A percentile compares a stretch with the other conserved stretches of the same genome.
phyloP scores from a whole-genome alignment of 2,329 filamentous ascomycete genomes.

The Xylaria sp. region DNA sequence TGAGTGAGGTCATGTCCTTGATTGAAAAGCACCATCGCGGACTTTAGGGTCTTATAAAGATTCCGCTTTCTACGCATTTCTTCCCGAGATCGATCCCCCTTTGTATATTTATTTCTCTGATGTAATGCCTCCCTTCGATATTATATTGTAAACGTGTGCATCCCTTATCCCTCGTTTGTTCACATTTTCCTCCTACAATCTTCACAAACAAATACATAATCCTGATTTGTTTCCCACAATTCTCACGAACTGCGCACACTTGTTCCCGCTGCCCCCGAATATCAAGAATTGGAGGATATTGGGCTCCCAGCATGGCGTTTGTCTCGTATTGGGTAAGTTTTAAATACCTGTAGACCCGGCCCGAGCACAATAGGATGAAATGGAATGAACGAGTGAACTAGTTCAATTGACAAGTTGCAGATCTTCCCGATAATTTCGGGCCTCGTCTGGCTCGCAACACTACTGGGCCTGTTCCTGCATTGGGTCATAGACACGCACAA shows the following conservation, averaged over 20 bases:
- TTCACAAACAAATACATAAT: background rate
- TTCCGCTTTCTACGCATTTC: slow-evolving; percentile 19
- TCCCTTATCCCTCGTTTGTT: background rate
- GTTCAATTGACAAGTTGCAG: slow-evolving; percentile 21
- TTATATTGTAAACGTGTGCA: background rate
- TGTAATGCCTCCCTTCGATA: background rate
- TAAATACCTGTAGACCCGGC: background rate
- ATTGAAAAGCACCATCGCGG: slow-evolving; percentile 1
- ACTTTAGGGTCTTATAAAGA: slow-evolving; percentile 18
- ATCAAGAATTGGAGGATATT: background rate
- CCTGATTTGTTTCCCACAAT: background rate
- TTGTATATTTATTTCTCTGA: background rate
- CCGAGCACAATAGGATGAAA: background rate
- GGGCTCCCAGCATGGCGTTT: slow-evolving; percentile 38
- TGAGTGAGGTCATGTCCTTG: slow-evolving; percentile 31
- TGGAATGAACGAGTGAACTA: background rate
- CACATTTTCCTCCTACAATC: background rate
- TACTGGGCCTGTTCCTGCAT: slow-evolving; percentile 76
- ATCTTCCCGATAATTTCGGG: slow-evolving; percentile 76
- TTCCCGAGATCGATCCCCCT: background rate
- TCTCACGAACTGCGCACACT: background rate
- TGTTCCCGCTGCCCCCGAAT: background rate
- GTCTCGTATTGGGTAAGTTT: slow-evolving; percentile 47
- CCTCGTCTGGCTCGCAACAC: slow-evolving; percentile 72
- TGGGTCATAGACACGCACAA: slow-evolving; percentile 70